Base-by-base conservation (phyloP, 805 yeast genomes). In the Myxozyma nipponensis region DNA sequence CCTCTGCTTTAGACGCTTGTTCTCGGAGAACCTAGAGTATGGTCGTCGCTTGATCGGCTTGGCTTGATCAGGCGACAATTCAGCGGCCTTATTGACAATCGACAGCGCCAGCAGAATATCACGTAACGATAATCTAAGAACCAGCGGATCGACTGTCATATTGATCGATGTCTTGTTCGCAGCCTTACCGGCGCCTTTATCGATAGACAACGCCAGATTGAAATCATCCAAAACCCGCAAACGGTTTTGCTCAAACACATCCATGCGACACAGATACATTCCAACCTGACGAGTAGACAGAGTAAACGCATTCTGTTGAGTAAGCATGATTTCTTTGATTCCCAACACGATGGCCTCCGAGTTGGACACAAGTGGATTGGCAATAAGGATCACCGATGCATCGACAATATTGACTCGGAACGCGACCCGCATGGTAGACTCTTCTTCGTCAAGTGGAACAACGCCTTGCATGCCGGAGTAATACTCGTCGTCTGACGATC, bases 281-380 rank as follows among this genome's bases (percentile, higher is more conserved):
- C 98, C 97, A 46, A 89, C 79, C 52, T 84, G 86, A 56, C 82
- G 77, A 0, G 86, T 83, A 24, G 86, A 79, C 4, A 89, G 63
- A 0, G 91, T 77, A 0, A 77, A 67, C 2, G 83, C 78, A 49
- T 81, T 78, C 61, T 84, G 89, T 51, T 84, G 79, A 0, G 91
- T 77, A 2, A 86, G 63, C 40, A 83, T 69, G 2, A 89, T 67
- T 62, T 90, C 96, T 52, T 84, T 95, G 13, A 89, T 80, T 62
- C 86, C 86, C 70, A 93, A 84, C 1, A 91, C 96, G 53, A 91
- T 77, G 0, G 98, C 98, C 61, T 90, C 95, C 0, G 95, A 79
- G 53, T 81, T 75, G 1, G 68, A 64, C 5, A 75, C 72, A 0
- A 83, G 75, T 0, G 96, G 86, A 64, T 91, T 86, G 0, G 96